Base-by-base conservation (phyloP, 2,329 filamentous ascomycete genomes). In the Fusarium transvaalense region DNA sequence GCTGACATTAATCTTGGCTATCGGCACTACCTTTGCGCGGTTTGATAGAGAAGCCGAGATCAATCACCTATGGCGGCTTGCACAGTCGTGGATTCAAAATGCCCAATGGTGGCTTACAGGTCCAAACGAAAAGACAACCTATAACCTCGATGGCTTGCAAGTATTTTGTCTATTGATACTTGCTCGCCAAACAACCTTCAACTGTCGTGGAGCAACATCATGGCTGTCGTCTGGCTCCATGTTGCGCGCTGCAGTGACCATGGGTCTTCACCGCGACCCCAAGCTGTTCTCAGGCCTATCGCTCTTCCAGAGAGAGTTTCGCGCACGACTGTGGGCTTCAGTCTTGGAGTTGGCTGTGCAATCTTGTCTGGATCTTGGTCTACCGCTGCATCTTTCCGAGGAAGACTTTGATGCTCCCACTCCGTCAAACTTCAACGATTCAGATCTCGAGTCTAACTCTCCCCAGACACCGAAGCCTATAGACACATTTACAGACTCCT, bases 31-130 rank as follows among this genome's bases (percentile, higher is more conserved):
- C 1, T 74, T 74, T 27, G 68, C 63, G 10, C 56, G 21, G 5
- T 57, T 63, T 12, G 34, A 42, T 4, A 60, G 56, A 17, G 70
- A 74, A n/a, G 27, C 23, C 13, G 61, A 74, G 23, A 42, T 56
- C 29, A 62, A 48, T 10, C 50, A 68, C 10, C 31, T 69, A 15
- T 61, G 53, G 38, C 61, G 50, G 8, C 69, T 72, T 37, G 58
- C 72, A 3, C 72, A 74, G 39, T 69, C 52, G 2, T 74, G 72
- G 72, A 64, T 74, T 10, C 72, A 74, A 46, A 74, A 74, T 32
- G 71, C 71, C 6, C 72, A 74, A 46, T 74, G 72, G 71, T 74
- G 72, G 72, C 59, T 74, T 6, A 74, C 67, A 14, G 71, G 72
- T 1, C 71, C 72, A 42, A 64, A 56, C 13, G 72, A 74, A 34